phyloP scores from a whole-genome alignment of 2,329 filamentous ascomycete species.

The Coniochaeta ligniaria region DNA sequence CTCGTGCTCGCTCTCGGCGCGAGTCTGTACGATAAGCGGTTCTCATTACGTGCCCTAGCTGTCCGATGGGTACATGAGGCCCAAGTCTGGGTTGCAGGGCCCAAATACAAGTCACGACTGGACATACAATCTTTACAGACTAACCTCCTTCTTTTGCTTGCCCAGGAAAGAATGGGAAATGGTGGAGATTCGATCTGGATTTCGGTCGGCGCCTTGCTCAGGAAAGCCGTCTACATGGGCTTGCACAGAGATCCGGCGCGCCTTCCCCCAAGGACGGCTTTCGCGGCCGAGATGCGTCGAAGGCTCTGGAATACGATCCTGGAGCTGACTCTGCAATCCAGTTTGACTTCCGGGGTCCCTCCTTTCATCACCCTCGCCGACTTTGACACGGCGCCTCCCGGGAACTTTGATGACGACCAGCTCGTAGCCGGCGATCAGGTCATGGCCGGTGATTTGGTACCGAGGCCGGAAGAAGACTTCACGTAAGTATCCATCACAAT shows the following conservation, averaged over 20 bases:
- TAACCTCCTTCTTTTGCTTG: conserved; percentile 33
- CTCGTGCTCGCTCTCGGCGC: conserved; percentile 52
- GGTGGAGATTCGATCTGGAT: conserved; percentile 42
- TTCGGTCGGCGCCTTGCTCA: conserved; percentile 33
- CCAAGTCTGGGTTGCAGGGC: conserved; percentile 45
- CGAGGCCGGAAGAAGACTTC: conserved; percentile 25
- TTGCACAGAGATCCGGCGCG: conserved; percentile 39
- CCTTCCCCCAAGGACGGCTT: conserved; percentile 23
- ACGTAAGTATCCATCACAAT: conserved; percentile 33
- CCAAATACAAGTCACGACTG: conserved; percentile 43
- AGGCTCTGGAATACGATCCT: conserved; percentile 46
- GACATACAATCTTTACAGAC: conserved; percentile 43
- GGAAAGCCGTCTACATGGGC: conserved; percentile 41
- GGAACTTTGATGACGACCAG: conserved; percentile 43
- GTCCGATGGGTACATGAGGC: conserved; percentile 52
- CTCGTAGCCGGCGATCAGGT: conserved; percentile 22
- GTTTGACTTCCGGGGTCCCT: conserved; percentile 36
- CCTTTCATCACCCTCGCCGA: conserved; percentile 34
- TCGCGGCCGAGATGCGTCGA: conserved; percentile 38
- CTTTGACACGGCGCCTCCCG: conserved; percentile 40
- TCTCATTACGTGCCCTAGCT: conserved; percentile 40
- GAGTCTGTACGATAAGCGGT: conserved; percentile 38
- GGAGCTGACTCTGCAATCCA: conserved; percentile 37
- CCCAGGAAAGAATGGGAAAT: conserved; percentile 26
- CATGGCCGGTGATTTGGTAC: conserved; percentile 1